phyloP scores from a whole-genome alignment of 208 protist genomes.

The Zelonia costaricensis region DNA sequence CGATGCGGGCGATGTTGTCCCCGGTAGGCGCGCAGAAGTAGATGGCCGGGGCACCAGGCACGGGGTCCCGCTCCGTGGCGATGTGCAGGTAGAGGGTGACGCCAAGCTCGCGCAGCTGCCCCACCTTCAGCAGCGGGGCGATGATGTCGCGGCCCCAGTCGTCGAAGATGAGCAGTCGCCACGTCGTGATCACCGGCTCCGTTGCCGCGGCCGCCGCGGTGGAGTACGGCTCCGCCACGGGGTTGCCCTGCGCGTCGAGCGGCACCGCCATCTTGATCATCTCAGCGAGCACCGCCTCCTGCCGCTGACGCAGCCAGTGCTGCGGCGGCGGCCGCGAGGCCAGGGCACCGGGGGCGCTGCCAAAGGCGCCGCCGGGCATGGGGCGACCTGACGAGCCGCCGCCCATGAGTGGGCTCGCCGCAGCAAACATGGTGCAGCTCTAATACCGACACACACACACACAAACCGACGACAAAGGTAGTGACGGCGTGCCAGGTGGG shows the following conservation, averaged over 20 bases:
- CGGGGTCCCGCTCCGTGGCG: conserved; percentile 71
- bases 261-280: conserved; percentile 80
- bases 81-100: conserved; percentile 92
- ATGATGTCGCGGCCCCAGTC: conserved; percentile 87
- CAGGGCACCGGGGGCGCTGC: neutral
- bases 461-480: neutral
- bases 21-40: conserved; percentile 91
- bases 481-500: too few relatives aligned
- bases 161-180: conserved; percentile 91
- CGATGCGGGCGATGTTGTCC: conserved; percentile 81
- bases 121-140: conserved; percentile 86
- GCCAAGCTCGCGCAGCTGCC: conserved; percentile 84
- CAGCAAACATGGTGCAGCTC: conserved; percentile 12
- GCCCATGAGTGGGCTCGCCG: conserved; percentile 2
- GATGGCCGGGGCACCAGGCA: conserved; percentile 87
- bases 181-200: conserved; percentile 44
- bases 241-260: conserved; percentile 43
- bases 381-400: neutral
- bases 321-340: conserved; percentile 16
- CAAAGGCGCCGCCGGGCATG: conserved; percentile 4
- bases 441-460: too few relatives aligned
- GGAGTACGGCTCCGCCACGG: conserved; percentile 26
- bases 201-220: conserved; percentile 16
- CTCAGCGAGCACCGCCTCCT: conserved; percentile 62
- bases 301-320: conserved; percentile 64